These are phyloP conservation scores for Claviceps capensis DNA, from an alignment of 2,329 filamentous ascomycete genomes.

Conservation along the genomic window DNA sequence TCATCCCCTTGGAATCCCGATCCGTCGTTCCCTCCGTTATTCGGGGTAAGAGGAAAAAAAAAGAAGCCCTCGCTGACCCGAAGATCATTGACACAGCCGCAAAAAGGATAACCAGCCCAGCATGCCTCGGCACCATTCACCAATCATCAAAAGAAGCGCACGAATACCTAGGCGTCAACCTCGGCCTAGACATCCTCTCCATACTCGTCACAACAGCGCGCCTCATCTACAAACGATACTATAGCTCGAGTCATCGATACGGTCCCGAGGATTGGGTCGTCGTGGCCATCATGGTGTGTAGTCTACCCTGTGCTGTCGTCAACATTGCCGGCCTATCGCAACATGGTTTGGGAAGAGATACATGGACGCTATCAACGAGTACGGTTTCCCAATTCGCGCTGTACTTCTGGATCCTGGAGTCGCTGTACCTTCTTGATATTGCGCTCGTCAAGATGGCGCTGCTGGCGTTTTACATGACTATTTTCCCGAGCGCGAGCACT, in stretches of 20 bases:
- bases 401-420: conserved; percentile 25
- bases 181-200: conserved; percentile 14
- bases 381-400: conserved; percentile 26
- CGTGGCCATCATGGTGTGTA: conserved; percentile 11
- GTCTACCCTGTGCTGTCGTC: conserved; percentile 15
- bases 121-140: background rate
- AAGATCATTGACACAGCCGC: background rate
- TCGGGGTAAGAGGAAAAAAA: background rate
- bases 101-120: conserved; percentile 1
- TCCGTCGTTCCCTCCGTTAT: background rate
- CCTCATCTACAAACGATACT: conserved; percentile 16
- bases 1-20: background rate
- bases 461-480: conserved; percentile 35
- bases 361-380: conserved; percentile 28
- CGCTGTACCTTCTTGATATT: conserved; percentile 29
- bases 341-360: conserved; percentile 29
- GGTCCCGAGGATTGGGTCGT: conserved; percentile 20
- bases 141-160: background rate
- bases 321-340: conserved; percentile 14
- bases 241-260: conserved; percentile 14
- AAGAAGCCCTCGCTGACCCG: background rate
- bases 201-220: conserved; percentile 23
- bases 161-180: background rate
- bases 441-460: conserved; percentile 34
- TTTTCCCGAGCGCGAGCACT: conserved; percentile 28